A percentile compares a stretch with the other conserved stretches of the same genome.
Evolutionary conservation across 2,329 filamentous ascomycete species (phyloP).

Genomic region (Atkinsonella hypoxylon): DNA sequence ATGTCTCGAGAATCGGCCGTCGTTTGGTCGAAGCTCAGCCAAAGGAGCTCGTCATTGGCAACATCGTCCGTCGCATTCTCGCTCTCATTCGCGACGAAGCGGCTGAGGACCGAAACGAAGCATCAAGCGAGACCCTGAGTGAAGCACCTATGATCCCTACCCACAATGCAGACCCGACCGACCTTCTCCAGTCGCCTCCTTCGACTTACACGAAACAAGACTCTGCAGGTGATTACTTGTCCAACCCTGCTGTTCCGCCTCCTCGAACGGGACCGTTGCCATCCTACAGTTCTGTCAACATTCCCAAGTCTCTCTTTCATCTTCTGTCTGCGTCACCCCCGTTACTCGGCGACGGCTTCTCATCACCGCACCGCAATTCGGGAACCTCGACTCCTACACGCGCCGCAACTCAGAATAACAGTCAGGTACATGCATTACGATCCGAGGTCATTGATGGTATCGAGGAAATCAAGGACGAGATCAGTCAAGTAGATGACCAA

Average conservation of each 20-base stretch:
- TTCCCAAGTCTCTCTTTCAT: constrained; percentile 73
- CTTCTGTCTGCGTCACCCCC: constrained; percentile 63
- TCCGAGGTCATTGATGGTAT: constrained; percentile 91
- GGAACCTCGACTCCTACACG: constrained; percentile 38
- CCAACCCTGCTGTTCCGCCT: constrained; percentile 17
- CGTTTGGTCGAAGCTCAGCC: constrained; percentile 75
- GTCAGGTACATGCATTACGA: constrained; percentile 57
- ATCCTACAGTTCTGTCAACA: constrained; percentile 51
- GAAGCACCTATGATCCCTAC: constrained; percentile 29
- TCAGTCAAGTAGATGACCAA: constrained; percentile 84
- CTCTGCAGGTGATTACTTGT: constrained; percentile 17
- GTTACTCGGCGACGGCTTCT: constrained; percentile 22
- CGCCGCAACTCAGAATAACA: constrained; percentile 25
- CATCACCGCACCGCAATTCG: constrained; percentile 35
- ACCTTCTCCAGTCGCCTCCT: constrained; percentile 18
- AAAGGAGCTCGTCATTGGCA: constrained; percentile 82
- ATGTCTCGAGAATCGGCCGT: constrained; percentile 67
- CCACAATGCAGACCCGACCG: constrained; percentile 23
- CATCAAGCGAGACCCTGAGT: constrained; percentile 45
- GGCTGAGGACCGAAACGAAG: constrained; percentile 63
- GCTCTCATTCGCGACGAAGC: constrained; percentile 87
- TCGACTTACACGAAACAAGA: constrained; percentile 24
- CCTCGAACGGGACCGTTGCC: constrained; percentile 49
- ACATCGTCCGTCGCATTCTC: constrained; percentile 82
- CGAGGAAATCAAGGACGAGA: constrained; percentile 89